These are phyloP conservation scores for Pseudonectria buxi DNA, from an alignment of 2,329 filamentous ascomycete species.

Conservation along the genomic window DNA sequence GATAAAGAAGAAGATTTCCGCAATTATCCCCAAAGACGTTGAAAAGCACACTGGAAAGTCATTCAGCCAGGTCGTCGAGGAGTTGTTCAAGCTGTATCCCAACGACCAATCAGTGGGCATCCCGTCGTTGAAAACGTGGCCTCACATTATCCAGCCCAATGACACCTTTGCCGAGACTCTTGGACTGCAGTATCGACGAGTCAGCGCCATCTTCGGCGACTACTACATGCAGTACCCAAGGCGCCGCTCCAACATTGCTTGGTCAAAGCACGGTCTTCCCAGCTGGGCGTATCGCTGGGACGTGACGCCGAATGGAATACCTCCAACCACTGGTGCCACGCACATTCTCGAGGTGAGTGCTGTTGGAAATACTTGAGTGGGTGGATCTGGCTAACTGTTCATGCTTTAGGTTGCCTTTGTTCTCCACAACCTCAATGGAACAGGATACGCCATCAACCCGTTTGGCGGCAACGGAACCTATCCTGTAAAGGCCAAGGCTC, in stretches of 20 bases:
- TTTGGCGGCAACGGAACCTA: constrained; percentile 24
- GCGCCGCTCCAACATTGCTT: constrained; percentile 21
- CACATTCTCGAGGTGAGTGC: constrained; percentile 34
- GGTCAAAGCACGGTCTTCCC: constrained; percentile 19
- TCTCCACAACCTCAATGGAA: constrained; percentile 31
- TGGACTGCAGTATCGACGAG: constrained; percentile 26
- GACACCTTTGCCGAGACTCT: constrained; percentile 16
- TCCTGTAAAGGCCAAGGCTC: constrained; percentile 15
- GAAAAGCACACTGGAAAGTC: constrained; percentile 16
- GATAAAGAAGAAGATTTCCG: constrained; percentile 12
- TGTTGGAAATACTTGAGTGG: too few species aligned
- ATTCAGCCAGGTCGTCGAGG: constrained; percentile 14
- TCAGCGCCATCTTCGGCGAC: constrained; percentile 23
- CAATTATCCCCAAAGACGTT: constrained; percentile 5
- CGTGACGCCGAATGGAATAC: constrained; percentile 21
- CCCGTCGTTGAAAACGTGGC: constrained; percentile 27
- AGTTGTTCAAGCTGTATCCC: constrained; percentile 22
- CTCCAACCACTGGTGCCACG: constrained; percentile 15
- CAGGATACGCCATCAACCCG: constrained; percentile 25
- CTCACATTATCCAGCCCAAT: constrained; percentile 21
- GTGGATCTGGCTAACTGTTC: not conserved
- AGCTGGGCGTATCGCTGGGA: constrained; percentile 29
- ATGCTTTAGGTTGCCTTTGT: constrained; percentile 30
- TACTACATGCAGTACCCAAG: constrained; percentile 20
- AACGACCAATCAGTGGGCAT: constrained; percentile 29